Evolutionary conservation across 116 monocot genomes (phyloP).

Genomic region (Iris pallida): DNA sequence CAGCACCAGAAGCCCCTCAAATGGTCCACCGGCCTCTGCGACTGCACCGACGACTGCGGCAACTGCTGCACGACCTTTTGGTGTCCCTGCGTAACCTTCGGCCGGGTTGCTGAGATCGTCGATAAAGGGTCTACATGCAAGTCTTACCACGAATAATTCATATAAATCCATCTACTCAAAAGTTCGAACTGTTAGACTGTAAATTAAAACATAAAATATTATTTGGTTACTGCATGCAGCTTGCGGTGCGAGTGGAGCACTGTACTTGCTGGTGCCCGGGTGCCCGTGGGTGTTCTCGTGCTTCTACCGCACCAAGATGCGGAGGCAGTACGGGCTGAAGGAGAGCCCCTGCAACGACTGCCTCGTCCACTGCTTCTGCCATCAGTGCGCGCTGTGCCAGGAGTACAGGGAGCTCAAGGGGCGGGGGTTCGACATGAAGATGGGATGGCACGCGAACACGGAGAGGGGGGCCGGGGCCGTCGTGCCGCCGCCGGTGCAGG

Average conservation of each 20-base stretch:
- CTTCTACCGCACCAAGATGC: conserved; percentile 14
- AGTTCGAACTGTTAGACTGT: no score
- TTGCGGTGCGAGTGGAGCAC: conserved; percentile 21
- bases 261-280: conserved; percentile 21
- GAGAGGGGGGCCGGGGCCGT: background rate
- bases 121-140: conserved; percentile 19
- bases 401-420: conserved; percentile 29
- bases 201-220: no score
- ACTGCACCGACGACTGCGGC: conserved; percentile 16
- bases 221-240: conserved; percentile 13
- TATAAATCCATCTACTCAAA: no score
- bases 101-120: conserved; percentile 27
- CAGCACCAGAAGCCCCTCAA: background rate
- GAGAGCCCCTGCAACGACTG: conserved; percentile 26
- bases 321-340: conserved; percentile 6
- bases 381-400: conserved; percentile 28
- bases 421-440: conserved; percentile 22
- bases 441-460: conserved; percentile 23
- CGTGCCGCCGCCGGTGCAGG: background rate
- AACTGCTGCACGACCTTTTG: conserved; percentile 24
- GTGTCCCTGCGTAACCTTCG: conserved; percentile 34
- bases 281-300: conserved; percentile 32
- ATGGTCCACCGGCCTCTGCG: conserved; percentile 27
- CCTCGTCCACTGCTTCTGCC: conserved; percentile 25
- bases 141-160: no score